Conservation (phyloP, 257 asterid genomes). For the Solanum chiquidenum region DNA sequence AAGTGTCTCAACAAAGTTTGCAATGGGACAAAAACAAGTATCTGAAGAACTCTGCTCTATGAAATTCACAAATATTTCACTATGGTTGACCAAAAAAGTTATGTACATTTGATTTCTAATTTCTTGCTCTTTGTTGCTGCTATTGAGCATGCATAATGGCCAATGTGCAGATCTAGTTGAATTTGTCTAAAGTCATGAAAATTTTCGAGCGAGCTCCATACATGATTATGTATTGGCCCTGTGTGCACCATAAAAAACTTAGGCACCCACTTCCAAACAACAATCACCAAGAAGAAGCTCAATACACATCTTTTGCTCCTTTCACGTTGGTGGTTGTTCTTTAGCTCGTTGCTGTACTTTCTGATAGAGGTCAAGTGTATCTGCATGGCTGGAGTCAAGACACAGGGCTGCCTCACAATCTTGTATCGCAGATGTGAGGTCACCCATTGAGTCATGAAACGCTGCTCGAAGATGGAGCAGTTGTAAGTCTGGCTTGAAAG, state of each 20-base stretch:
- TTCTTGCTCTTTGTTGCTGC: background rate
- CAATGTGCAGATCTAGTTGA: slow-evolving; percentile 12
- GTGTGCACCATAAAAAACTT: slow-evolving; percentile 11
- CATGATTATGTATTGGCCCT: slow-evolving; percentile 5
- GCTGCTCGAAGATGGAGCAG: slow-evolving; percentile 93
- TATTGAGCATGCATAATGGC: slow-evolving; percentile 1
- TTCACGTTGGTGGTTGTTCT: slow-evolving; percentile 32
- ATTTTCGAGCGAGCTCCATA: slow-evolving; percentile 2
- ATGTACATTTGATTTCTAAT: slow-evolving; percentile 24
- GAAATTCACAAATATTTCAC: background rate
- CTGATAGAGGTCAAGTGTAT: slow-evolving; percentile 54
- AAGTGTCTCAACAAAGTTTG: background rate
- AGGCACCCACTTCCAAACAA: slow-evolving; percentile 2
- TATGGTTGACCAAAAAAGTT: slow-evolving; percentile 4
- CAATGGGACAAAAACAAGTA: slow-evolving; percentile 2
- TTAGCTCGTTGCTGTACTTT: slow-evolving; percentile 35
- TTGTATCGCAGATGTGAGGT: slow-evolving; percentile 37
- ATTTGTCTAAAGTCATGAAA: slow-evolving; percentile 4
- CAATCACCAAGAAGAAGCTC: slow-evolving; percentile 7
- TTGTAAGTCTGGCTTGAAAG: slow-evolving; percentile 78
- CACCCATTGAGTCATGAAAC: slow-evolving; percentile 74
- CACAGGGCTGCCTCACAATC: slow-evolving; percentile 94
- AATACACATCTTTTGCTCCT: slow-evolving; percentile 11
- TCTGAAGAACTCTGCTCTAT: background rate
- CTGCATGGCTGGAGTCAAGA: slow-evolving; percentile 67